Percentiles rank a stretch among this genome's conserved stretches.
These are phyloP conservation scores for Penicillium macrosclerotiorum DNA, from an alignment of 495 filamentous ascomycete species.

Conservation along the genomic window DNA sequence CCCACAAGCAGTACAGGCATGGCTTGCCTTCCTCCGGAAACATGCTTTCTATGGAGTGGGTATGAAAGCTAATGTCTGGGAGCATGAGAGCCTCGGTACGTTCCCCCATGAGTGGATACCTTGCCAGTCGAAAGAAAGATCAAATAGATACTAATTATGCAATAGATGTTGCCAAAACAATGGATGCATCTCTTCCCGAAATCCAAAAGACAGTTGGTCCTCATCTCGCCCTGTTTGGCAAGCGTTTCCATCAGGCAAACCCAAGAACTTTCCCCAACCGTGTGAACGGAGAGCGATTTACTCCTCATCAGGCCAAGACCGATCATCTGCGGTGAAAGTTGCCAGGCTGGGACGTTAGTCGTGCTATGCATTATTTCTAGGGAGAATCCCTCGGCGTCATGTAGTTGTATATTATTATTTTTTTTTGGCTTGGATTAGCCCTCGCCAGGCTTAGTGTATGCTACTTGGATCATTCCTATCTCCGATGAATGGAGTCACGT, in stretches of 20 bases:
- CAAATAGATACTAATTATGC: too few species aligned
- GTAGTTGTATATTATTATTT: constrained; percentile 17
- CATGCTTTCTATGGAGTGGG: constrained; percentile 91
- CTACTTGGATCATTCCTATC: constrained; percentile 17
- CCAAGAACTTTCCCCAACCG: constrained; percentile 30
- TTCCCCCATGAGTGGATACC: not conserved
- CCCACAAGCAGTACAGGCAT: constrained; percentile 80
- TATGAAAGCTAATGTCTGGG: constrained; percentile 98
- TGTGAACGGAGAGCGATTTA: constrained; percentile 34
- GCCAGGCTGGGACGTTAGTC: constrained; percentile 14
- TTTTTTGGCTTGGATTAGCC: constrained; percentile 4
- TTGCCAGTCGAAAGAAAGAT: too few species aligned
- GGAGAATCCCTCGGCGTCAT: constrained; percentile 19
- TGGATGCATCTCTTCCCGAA: constrained; percentile 59
- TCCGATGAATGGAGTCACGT: constrained; percentile 4
- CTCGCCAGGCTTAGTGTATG: constrained; percentile 18
- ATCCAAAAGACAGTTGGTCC: constrained; percentile 58
- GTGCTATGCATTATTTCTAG: constrained; percentile 17
- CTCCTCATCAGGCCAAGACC: too few species aligned
- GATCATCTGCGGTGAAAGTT: constrained; percentile 24
- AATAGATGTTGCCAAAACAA: constrained; percentile 61
- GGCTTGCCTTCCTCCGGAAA: constrained; percentile 88
- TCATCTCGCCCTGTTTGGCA: constrained; percentile 64
- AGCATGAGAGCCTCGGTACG: constrained; percentile 70
- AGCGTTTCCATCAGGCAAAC: too few species aligned